phyloP scores from a whole-genome alignment of 345 rosid genomes.

The Sisymbrium irio region DNA sequence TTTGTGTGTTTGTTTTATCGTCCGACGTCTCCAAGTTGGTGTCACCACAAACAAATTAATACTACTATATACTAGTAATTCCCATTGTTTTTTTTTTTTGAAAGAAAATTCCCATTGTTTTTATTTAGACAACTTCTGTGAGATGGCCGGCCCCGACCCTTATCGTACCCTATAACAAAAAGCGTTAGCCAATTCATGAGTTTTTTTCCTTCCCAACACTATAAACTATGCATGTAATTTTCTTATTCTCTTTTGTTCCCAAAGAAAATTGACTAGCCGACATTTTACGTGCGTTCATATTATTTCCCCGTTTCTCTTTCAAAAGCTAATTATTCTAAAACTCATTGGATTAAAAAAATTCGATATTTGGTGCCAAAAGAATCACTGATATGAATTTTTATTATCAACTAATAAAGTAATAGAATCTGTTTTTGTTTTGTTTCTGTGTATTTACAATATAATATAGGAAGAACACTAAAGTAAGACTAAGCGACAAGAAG shows the following conservation, averaged over 20 bases:
- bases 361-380: neutral
- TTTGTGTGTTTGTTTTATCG: neutral
- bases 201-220: too few species aligned
- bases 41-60: too few species aligned
- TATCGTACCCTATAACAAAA: neutral
- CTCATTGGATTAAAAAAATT: neutral
- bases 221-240: too few species aligned
- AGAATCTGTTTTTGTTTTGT: neutral
- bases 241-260: too few species aligned
- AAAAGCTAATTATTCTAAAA: neutral
- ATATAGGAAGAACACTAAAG: conserved; percentile 1
- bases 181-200: too few species aligned
- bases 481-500: conserved; percentile 26
- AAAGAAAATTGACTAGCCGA: neutral
- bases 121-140: neutral
- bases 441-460: neutral
- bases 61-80: neutral
- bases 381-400: neutral
- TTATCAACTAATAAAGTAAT: neutral
- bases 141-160: neutral
- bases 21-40: neutral
- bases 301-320: neutral
- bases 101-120: too few species aligned
- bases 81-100: too few species aligned
- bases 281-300: neutral